Evolutionary conservation across 1,284 basidiomycete species (phyloP), one percentile per base, ranked within the genome.

Genomic region (Ceratobasidium theobromae): DNA sequence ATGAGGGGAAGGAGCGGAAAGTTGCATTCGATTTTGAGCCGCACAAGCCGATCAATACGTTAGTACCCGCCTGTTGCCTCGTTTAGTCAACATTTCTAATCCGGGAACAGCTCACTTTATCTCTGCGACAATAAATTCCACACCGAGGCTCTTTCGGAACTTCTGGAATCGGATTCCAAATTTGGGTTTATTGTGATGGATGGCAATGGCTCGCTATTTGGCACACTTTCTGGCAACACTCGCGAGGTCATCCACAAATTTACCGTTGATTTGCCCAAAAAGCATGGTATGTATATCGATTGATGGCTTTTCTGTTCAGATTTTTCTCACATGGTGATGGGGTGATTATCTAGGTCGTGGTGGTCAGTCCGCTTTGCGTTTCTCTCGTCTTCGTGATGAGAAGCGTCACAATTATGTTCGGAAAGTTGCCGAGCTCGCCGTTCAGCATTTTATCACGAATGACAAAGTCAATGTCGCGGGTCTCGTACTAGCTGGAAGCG

Each of bases 111-210:
- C 18, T 95, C 95, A 18, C 86, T 99, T 53, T 99, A 99, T 80
- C 89, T 98, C 58, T 99, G 97, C 76, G 97, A 99, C 83, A 98
- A 97, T 83, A 97, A 98, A 77, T 99, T 99, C 82, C 96, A 98
- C 81, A 98, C 97, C 3, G 97, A 98, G 75, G 95, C 95, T 0
- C 85, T 99, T 35, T 91, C 93, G 53, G 97, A 99, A 76, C 86
- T 99, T 55, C 85, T 99, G 72, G 97, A 99, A 79, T 95, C 92
- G 32, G 97, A 99, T 77, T 92, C 94, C 71, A 93, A 93, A 74
- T 99, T 98, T 76, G 97, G 95, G 32, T 99, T 99, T 82, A 98
- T 99, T 77, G 91, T 99, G 76, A 99, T 99, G 97, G 95, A 96
- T 76, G 95, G 95, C 79, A 96, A 95, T 76, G 95, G 95, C 38